phyloP scores from a whole-genome alignment of 2,329 filamentous ascomycete genomes.

The Trichoderma semiorbis region DNA sequence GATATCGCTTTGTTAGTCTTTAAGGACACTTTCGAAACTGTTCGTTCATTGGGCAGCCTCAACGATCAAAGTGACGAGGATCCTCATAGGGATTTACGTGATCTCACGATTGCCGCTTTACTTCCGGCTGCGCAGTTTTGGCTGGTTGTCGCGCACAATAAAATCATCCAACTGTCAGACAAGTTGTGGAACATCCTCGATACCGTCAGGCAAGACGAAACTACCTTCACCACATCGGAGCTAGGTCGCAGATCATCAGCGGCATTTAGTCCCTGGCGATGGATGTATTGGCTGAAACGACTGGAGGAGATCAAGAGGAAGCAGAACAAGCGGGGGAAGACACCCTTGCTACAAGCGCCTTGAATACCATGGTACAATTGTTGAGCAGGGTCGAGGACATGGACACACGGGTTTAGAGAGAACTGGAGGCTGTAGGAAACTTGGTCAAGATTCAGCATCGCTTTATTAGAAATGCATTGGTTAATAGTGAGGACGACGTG shows the following conservation, averaged over 20 bases:
- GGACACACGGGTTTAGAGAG: neutral
- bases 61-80: neutral
- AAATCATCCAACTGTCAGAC: neutral
- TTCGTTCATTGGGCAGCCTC: neutral
- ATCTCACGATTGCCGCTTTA: neutral
- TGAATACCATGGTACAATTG: neutral
- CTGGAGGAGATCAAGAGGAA: constrained; percentile 1
- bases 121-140: neutral
- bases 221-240: constrained; percentile 1
- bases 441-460: neutral
- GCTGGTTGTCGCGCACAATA: neutral
- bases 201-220: neutral
- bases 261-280: constrained; percentile 13
- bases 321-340: neutral
- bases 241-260: constrained; percentile 4
- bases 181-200: neutral
- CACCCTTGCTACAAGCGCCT: neutral
- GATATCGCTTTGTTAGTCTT: neutral
- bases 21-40: neutral
- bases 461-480: neutral
- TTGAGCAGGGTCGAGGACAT: neutral
- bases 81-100: neutral
- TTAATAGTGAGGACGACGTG: neutral
- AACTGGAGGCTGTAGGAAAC: neutral
- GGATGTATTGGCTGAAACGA: constrained; percentile 15